Percentiles rank a stretch among this genome's conserved stretches.
phyloP scores from a whole-genome alignment of 2,329 filamentous ascomycete species.

The Neopestalotiopsis sp. region DNA sequence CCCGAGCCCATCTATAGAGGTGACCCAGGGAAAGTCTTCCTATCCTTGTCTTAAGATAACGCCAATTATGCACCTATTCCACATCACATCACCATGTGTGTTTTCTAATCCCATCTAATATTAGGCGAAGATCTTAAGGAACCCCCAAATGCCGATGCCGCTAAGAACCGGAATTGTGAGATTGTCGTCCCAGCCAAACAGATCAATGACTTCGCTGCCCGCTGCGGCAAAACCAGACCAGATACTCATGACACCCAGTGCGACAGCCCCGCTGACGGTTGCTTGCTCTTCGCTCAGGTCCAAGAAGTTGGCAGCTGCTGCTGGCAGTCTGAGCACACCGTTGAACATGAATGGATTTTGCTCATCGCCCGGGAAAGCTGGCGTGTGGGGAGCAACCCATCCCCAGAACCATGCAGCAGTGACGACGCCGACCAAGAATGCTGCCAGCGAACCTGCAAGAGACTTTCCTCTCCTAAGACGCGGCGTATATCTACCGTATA shows the following conservation, averaged over 20 bases:
- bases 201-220: slow-evolving; percentile 85
- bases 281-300: slow-evolving; percentile 64
- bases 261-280: slow-evolving; percentile 71
- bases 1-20: slow-evolving; percentile 1
- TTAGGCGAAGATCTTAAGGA: slow-evolving; percentile 83
- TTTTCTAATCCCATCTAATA: slow-evolving; percentile 10
- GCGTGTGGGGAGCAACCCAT: slow-evolving; percentile 73
- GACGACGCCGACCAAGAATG: slow-evolving; percentile 79
- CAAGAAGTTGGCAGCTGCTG: slow-evolving; percentile 59
- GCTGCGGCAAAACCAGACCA: slow-evolving; percentile 90
- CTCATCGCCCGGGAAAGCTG: slow-evolving; percentile 72
- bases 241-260: slow-evolving; percentile 80
- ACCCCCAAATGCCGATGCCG: slow-evolving; percentile 86
- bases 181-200: slow-evolving; percentile 97
- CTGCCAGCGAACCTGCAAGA: slow-evolving; percentile 84
- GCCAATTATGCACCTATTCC: slow-evolving; percentile 8
- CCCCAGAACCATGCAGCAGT: slow-evolving; percentile 91
- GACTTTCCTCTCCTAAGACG: slow-evolving; percentile 87
- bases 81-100: neutral
- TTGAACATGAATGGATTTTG: slow-evolving; percentile 79
- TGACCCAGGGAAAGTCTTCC: slow-evolving; percentile 4
- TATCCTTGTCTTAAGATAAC: slow-evolving; percentile 10
- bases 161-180: slow-evolving; percentile 93
- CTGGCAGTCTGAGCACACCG: slow-evolving; percentile 74
- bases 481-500: slow-evolving; percentile 89